Conservation (phyloP, 129 eudicot genomes). For the Smallanthus sonchifolius region DNA sequence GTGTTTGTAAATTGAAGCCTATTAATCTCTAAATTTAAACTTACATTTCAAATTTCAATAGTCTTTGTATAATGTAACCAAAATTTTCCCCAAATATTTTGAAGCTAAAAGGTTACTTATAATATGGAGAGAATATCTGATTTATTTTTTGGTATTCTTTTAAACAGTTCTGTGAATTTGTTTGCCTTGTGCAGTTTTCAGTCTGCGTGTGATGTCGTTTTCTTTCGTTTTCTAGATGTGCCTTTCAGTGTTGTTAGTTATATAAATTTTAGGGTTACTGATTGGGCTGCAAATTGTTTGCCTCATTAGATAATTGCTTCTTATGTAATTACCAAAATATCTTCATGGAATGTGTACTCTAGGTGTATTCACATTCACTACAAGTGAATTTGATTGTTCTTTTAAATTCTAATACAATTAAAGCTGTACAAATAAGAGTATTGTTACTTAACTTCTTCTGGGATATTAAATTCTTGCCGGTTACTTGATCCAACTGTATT, state of each 20-base stretch:
- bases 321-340: not conserved
- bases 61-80: not conserved
- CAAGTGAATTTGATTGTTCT: not conserved
- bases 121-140: not conserved
- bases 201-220: conserved; percentile 17
- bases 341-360: not conserved
- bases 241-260: not conserved
- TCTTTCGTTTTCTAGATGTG: conserved; percentile 8
- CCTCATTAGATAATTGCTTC: conserved; percentile 4
- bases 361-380: not conserved
- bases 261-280: not conserved
- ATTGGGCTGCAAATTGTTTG: conserved; percentile 15
- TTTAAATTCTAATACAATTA: not conserved
- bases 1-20: conserved; percentile 17
- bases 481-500: not conserved
- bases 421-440: not conserved
- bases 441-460: not conserved
- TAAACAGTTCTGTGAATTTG: not conserved
- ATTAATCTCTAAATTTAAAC: not conserved
- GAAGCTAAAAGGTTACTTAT: too few relatives aligned
- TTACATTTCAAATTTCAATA: too few relatives aligned
- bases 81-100: not conserved
- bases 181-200: not conserved
- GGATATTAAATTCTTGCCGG: not conserved
- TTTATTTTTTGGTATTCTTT: not conserved